Base-by-base conservation (phyloP, 352 stramenopile species). In the Pythium sp. region DNA sequence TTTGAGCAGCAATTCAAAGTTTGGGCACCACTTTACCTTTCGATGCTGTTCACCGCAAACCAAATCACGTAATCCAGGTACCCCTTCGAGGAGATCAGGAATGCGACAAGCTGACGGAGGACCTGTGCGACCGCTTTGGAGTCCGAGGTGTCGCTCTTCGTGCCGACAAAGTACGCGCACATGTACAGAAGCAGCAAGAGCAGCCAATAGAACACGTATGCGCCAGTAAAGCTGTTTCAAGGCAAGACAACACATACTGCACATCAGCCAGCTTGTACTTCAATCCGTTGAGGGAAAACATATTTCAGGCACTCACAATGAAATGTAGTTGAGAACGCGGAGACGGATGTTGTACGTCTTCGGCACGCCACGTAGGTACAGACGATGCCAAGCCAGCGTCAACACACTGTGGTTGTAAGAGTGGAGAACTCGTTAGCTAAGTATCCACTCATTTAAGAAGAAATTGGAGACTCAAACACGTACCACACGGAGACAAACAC, bases 341-440 rank as follows among this genome's bases (percentile, higher is more conserved):
- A 96, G 86, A 53, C 88, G 86, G 49, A 96, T 94, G 67, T 94
- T 94, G 76, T 94, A 94, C 32, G 88, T 96, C 77, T 96, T 94
- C 2, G 88, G 86, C 18, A 96, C 86, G 47, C 88, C 88, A 32
- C 86, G 85, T 6, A 92, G 66, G 68, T 96, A 94, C 54, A 96
- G 71, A 41, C 88, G 85, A 41, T 92, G 85, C 88, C 88, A 96
- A 18, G 88, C 88, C 64, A 96, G 62, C 3, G 86, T 92, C 26
- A 96, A 58, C 22, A 96, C 88, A 41, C 86, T 91, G 60, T 26
- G 38, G 28, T 18, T 54, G n/a, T 54, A 62, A 49, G 0, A 41
- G 8, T 36, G 41, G 5, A 28, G 62, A 28, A 51, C 2, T 38
- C 20, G 46, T 69, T 46, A 63, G 54, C 9, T 51, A 28, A 41